Base-by-base conservation (phyloP, 257 asterid genomes). In the Fraxinus anomala region DNA sequence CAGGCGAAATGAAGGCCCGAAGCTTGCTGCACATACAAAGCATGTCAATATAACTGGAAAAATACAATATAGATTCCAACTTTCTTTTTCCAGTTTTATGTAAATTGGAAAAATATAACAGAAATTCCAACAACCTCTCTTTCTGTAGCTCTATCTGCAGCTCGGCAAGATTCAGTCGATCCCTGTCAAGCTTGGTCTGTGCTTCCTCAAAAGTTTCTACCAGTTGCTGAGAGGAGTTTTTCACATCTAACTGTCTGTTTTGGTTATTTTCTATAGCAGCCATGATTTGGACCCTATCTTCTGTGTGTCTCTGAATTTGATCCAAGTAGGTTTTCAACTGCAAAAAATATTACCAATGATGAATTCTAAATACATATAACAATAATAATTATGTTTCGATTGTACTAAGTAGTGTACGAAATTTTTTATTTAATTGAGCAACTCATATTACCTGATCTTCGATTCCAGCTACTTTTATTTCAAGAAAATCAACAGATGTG, bases 71-170 rank as follows among this genome's bases (percentile, higher is more conserved):
- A 19, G 13, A 19, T 56, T 56, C 67, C 30, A 24, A 61, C 5
- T 24, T 61, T 24, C 17, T 23, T 23, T 21, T 16, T 61, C 33
- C 24, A 47, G 59, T 47, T 19, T 56, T 72, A 59, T 9, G 65
- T 24, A 44, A 12, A 44, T 47, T 1, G 51, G 73, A 68, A 76
- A 70, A 21, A 78, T 21, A 21, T 67, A 65, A 49, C 34, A 70
- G 5, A 16, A 26, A 77, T 74, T 74, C 77, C 31, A 66, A 79
- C 63, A 73, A 92, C 99, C 99, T 94, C 79, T 93, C 95, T 79
- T 89, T 92, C 85, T 96, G 98, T 73, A 91, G 90, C 74, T 92
- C 93, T 82, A 93, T 93, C 87, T 96, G 97, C 92, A 89, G 80
- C 85, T 87, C 91, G 33, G 96, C 76, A 39, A 93, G 94, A 74